Evolutionary conservation across 2,329 filamentous ascomycete genomes (phyloP).

Genomic region (Coniella lustricola): DNA sequence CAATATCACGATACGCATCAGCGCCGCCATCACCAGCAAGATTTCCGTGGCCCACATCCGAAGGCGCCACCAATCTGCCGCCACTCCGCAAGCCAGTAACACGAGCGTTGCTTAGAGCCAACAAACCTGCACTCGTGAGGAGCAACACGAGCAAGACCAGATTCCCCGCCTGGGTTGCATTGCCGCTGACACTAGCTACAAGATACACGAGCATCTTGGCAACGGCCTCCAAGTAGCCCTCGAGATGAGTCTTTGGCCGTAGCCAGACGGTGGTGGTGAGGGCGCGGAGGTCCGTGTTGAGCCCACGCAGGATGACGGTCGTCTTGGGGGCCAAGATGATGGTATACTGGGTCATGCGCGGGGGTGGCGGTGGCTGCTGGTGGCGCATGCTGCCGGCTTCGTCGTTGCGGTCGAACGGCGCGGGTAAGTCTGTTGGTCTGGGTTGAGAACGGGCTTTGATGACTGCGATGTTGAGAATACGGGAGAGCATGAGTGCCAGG

Average conservation of each 20-base stretch:
- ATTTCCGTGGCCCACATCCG: conserved; percentile 13
- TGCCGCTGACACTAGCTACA: conserved; percentile 47
- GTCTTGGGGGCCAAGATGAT: conserved; percentile 12
- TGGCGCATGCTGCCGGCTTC: conserved; percentile 9
- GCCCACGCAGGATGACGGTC: conserved; percentile 43
- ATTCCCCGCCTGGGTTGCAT: conserved; percentile 46
- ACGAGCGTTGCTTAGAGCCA: conserved; percentile 47
- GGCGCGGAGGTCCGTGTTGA: conserved; percentile 49
- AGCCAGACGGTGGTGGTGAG: conserved; percentile 53
- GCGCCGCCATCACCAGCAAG: neutral
- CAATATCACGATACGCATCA: neutral
- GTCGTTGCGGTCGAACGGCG: neutral
- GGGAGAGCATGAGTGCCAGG: conserved; percentile 43
- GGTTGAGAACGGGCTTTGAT: conserved; percentile 42
- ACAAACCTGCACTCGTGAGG: conserved; percentile 43
- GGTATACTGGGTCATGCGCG: conserved; percentile 10
- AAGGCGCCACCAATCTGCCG: conserved; percentile 36
- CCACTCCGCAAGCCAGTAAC: conserved; percentile 43
- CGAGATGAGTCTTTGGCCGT: conserved; percentile 39
- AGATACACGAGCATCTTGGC: conserved; percentile 53
- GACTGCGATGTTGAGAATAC: conserved; percentile 48
- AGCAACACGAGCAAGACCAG: conserved; percentile 45
- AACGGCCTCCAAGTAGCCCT: conserved; percentile 44
- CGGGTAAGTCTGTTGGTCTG: conserved; percentile 3
- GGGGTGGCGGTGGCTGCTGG: conserved; percentile 18